Conservation (phyloP, 371 early-diverging fungal genomes). For the Mucor piriformis region DNA sequence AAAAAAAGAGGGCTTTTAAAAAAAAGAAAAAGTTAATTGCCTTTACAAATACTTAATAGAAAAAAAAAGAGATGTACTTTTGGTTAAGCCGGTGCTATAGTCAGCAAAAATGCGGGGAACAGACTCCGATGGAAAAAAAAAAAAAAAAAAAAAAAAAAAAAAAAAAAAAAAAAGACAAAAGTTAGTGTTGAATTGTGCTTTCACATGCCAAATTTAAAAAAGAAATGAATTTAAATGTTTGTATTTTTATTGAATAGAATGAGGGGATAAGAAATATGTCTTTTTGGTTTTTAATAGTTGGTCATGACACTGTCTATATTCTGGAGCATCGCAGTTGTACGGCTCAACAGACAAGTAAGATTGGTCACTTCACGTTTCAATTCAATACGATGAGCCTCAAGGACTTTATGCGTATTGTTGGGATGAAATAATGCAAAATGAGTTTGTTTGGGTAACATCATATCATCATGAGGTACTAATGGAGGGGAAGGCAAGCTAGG, state of each 20-base stretch:
- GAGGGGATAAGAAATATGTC: no score
- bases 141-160: not conserved
- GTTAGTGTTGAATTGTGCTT: constrained; percentile 1
- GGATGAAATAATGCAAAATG: constrained; percentile 13
- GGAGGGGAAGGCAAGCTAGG: constrained; percentile 47
- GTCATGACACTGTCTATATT: constrained; percentile 62
- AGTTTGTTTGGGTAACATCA: constrained; percentile 21
- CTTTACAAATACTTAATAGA: constrained; percentile 20
- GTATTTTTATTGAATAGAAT: not conserved
- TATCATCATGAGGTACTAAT: constrained; percentile 34
- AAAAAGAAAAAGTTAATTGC: constrained; percentile 6
- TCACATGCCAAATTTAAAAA: constrained; percentile 3
- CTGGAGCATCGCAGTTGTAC: constrained; percentile 63
- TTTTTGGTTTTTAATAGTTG: constrained; percentile 3
- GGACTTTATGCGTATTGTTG: constrained; percentile 37
- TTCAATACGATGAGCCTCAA: constrained; percentile 65
- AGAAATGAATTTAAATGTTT: no score
- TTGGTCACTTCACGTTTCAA: constrained; percentile 64
- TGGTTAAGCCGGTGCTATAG: not conserved
- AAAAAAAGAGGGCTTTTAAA: constrained; percentile 5
- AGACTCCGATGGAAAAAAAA: constrained; percentile 12
- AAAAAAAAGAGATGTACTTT: no score
- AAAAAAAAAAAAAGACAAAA: not conserved
- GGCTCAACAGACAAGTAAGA: constrained; percentile 57
- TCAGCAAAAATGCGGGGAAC: constrained; percentile 14